A percentile compares a stretch with the other conserved stretches of the same genome.
Evolutionary conservation across 2,329 filamentous ascomycete species (phyloP).

Genomic region (Mycogone perniciosa): DNA sequence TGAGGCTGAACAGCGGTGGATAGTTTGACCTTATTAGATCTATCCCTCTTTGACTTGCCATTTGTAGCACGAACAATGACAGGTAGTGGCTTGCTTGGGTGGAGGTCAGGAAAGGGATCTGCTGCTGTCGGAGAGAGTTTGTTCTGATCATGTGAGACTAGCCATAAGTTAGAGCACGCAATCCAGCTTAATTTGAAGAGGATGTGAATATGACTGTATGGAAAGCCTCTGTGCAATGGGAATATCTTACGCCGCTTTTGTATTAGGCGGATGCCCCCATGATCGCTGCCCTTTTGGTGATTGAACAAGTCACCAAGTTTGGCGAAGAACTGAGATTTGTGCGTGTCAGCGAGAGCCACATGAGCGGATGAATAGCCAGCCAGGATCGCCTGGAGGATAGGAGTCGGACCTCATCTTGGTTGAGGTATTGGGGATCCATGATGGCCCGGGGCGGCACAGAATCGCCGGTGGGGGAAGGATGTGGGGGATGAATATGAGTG

Average conservation of each 20-base stretch:
- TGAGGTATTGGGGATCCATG: slow-evolving; percentile 27
- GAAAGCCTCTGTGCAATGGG: neutral
- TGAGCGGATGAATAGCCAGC: too few relatives aligned
- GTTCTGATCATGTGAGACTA: slow-evolving; percentile 41
- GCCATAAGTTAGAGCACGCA: neutral
- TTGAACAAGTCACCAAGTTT: slow-evolving; percentile 63
- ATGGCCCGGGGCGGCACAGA: neutral
- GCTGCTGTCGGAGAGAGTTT: slow-evolving; percentile 37
- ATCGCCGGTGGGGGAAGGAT: neutral
- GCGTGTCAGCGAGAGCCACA: neutral
- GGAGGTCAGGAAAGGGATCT: slow-evolving; percentile 54
- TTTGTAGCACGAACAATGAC: slow-evolving; percentile 81
- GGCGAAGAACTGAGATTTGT: slow-evolving; percentile 60
- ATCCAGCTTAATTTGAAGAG: slow-evolving; percentile 6
- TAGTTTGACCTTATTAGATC: slow-evolving; percentile 61
- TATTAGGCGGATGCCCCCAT: slow-evolving; percentile 67
- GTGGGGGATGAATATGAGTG: neutral
- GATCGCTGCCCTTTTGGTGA: slow-evolving; percentile 58
- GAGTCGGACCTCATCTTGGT: slow-evolving; percentile 35
- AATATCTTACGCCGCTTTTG: slow-evolving; percentile 63
- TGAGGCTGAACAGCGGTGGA: slow-evolving; percentile 76
- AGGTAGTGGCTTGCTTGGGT: slow-evolving; percentile 54
- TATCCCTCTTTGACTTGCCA: slow-evolving; percentile 58
- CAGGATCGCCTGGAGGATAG: neutral
- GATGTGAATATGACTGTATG: neutral